Conservation (phyloP, 2,329 filamentous ascomycete species). For the Pseudocercospora crystallina region DNA sequence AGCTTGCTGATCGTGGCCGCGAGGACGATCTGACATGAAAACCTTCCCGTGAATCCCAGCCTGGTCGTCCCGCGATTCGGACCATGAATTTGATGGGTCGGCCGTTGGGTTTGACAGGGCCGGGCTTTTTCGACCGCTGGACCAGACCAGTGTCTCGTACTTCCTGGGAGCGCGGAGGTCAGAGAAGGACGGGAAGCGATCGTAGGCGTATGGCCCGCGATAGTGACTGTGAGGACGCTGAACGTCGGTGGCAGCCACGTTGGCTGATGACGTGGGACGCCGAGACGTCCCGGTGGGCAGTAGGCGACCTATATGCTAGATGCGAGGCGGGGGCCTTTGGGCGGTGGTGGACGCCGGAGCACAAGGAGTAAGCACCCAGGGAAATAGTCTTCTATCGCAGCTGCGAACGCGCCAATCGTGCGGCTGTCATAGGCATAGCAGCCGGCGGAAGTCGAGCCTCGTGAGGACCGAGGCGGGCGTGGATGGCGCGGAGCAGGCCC, state of each 20-base stretch:
- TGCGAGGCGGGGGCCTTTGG: not conserved
- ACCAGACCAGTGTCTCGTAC: constrained; percentile 9
- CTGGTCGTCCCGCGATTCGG: constrained; percentile 24
- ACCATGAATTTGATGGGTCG: constrained; percentile 34
- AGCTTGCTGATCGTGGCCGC: constrained; percentile 22
- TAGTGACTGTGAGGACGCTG: constrained; percentile 29
- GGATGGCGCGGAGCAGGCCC: no score
- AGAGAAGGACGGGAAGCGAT: constrained; percentile 9
- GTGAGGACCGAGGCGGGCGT: no score
- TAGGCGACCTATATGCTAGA: constrained; percentile 1
- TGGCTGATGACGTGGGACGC: constrained; percentile 30
- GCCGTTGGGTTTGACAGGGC: constrained; percentile 13
- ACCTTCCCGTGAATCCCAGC: constrained; percentile 30
- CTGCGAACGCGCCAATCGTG: no score
- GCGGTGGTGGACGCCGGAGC: no score
- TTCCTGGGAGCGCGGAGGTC: constrained; percentile 11
- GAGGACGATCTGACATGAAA: constrained; percentile 37
- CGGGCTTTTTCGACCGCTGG: constrained; percentile 17
- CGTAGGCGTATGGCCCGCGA: constrained; percentile 18
- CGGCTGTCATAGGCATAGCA: no score
- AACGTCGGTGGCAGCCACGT: constrained; percentile 33
- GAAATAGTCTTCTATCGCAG: no score
- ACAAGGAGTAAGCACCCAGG: no score
- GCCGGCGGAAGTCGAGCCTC: no score
- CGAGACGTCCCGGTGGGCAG: constrained; percentile 22